Base-by-base conservation (phyloP, 2,329 filamentous ascomycete genomes). In the Aspergillus sp. region DNA sequence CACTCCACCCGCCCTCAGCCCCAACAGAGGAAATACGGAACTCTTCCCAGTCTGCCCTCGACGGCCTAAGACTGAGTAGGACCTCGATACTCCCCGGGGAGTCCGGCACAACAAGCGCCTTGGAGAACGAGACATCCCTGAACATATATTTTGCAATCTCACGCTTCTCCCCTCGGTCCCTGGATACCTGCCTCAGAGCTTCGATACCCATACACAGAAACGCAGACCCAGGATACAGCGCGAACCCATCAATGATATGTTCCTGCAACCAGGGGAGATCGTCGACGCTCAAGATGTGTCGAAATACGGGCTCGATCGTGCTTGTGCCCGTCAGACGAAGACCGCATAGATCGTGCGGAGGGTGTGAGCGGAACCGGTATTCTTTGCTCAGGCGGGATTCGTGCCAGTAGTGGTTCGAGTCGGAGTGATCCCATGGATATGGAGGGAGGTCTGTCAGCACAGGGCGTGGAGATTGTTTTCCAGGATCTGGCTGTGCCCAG, bases 261-360 rank as follows among this genome's bases (percentile, higher is more conserved):
- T 57, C 54, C 15, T n/a, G 30, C 43, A 57, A n/a, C 54, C 54
- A 57, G 7, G 54, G 54, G 5, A 48, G 54, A 9, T 28, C 54
- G 15, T 57, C 54, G n/a, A 57, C 22, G 22, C 43, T 57, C 15
- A 57, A 43, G 17, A 57, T 57, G 9, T 57, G 23, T 34, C 54
- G 15, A 11, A 28, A 57, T 6, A 57, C 15, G 0, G 54, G 54
- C 30, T 57, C 54, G 17, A 57, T 28, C 17, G 54, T 28, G 23
- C 23, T 57, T 22, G 15, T 41, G 34, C 34, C 34, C 11, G 34
- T 41, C 4, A 41, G 34, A 2, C 47, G 22, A 11, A 31, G 38
- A 7, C 61, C 64, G 1, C 63, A 54, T 5, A 63, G 55, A 15
- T 65, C 61, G 31, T 65, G 55, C 8, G 31, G 54, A 6, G 61